Evolutionary conservation across 2,329 filamentous ascomycete species (phyloP).

Genomic region (Didymosphaeria variabile): DNA sequence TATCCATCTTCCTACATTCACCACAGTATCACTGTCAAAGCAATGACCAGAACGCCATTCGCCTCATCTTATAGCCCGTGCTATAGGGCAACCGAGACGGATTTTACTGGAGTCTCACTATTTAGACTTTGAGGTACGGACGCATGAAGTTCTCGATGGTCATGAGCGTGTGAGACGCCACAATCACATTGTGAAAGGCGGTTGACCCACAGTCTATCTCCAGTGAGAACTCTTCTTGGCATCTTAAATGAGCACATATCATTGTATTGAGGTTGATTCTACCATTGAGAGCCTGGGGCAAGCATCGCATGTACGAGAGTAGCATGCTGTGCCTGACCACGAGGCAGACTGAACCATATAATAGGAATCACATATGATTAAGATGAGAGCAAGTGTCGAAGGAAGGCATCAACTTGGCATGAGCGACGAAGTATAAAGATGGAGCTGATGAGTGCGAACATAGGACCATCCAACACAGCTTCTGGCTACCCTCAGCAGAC

Average conservation of each 20-base stretch:
- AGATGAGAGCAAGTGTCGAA: background rate
- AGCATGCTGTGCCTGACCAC: background rate
- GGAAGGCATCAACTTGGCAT: background rate
- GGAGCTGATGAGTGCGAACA: background rate
- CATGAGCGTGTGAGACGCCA: background rate
- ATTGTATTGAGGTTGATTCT: background rate
- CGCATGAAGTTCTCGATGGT: background rate
- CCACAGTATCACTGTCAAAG: background rate
- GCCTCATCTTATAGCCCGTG: background rate
- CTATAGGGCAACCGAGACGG: background rate
- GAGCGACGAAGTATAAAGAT: background rate
- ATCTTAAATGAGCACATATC: background rate
- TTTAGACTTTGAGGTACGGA: background rate
- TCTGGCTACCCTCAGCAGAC: background rate
- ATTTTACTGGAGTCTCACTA: background rate
- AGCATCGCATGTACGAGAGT: background rate
- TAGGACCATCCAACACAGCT: background rate
- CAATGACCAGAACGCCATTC: background rate
- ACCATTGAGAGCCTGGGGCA: background rate
- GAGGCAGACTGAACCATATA: background rate
- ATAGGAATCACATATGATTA: background rate
- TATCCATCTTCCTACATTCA: background rate
- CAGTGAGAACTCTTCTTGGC: background rate
- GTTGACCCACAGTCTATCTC: background rate
- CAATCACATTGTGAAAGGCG: background rate